phyloP scores from a whole-genome alignment of 2,329 filamentous ascomycete genomes.

The Endoconidiophora polonica region DNA sequence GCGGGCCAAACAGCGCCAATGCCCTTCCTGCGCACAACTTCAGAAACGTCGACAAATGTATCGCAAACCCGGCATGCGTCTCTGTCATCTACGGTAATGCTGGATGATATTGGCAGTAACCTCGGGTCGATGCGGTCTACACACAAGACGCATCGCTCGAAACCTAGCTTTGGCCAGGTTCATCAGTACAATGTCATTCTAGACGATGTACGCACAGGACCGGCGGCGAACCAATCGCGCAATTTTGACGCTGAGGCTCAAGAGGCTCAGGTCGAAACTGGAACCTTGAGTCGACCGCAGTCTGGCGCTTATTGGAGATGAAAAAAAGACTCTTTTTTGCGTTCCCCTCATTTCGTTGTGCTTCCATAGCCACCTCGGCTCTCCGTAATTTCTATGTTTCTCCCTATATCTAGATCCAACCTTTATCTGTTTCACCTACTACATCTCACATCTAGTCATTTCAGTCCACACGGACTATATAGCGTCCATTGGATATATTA shows the following conservation, averaged over 20 bases:
- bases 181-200: conserved; percentile 34
- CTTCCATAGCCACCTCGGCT: too few relatives aligned
- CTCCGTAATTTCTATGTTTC: too few relatives aligned
- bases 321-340: not conserved
- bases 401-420: too few relatives aligned
- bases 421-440: too few relatives aligned
- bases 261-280: conserved; percentile 4
- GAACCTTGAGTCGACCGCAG: not conserved
- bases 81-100: conserved; percentile 32
- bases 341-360: too few relatives aligned
- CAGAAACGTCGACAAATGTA: conserved; percentile 16
- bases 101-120: conserved; percentile 28
- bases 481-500: too few relatives aligned
- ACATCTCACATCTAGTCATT: too few relatives aligned
- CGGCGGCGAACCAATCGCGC: not conserved
- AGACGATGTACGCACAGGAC: conserved; percentile 6
- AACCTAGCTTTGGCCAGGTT: conserved; percentile 39
- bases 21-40: conserved; percentile 38
- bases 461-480: too few relatives aligned
- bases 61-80: conserved; percentile 36
- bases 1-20: conserved; percentile 17
- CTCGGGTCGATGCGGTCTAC: conserved; percentile 21
- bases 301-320: conserved; percentile 1
- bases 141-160: conserved; percentile 26
- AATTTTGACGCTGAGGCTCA: conserved; percentile 8